Evolutionary conservation across 768 basidiomycete species (phyloP), one percentile per base, ranked within the genome.

Genomic region (Rhizopogon roseolus): DNA sequence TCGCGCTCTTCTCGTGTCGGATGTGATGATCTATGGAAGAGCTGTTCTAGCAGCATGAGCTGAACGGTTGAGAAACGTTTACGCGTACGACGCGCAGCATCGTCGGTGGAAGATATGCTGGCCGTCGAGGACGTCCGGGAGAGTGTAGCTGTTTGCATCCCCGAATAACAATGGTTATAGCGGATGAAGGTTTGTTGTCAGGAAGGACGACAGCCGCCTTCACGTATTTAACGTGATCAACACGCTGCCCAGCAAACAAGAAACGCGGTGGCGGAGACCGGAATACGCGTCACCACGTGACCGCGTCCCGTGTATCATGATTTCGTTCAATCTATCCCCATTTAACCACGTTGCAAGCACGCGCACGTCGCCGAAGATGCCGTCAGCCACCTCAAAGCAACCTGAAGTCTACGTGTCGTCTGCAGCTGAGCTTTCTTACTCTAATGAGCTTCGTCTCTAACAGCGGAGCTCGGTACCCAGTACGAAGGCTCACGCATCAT

Each of bases 1-100:
- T 88, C 87, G 57, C 87, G 81, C 57, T 88, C 82, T 56, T 84
- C 83, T 36, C 87, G 79, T n/a, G 85, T 85, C 5, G 87, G 87
- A 63, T 88, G 87, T 0, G 85, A 86, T 53, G 79, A 81, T 56
- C 79, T 76, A 68, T 86, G 86, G 64, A 84, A 89, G 41, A 89
- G 78, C 57, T 84, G 78, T 67, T 89, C 87, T 53, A 89, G 80
- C 73, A 86, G 77, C 58, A 80, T 80, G 62, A 89, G 80, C 70
- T 89, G 87, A 14, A 71, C 72, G 57, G 78, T 82, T 44, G 78
- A 82, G 67, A 89, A 88, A 2, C 87, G 77, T 66, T 85, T 87
- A 38, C 87, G 81, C 2, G 86, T 88, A 50, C 87, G 78, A 32
- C 82, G 76, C 6, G 72, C 70, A 34, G 62, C 67, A 62, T 77